Conservation (phyloP, 768 basidiomycete genomes). For the Chlorophyllum brunneum region DNA sequence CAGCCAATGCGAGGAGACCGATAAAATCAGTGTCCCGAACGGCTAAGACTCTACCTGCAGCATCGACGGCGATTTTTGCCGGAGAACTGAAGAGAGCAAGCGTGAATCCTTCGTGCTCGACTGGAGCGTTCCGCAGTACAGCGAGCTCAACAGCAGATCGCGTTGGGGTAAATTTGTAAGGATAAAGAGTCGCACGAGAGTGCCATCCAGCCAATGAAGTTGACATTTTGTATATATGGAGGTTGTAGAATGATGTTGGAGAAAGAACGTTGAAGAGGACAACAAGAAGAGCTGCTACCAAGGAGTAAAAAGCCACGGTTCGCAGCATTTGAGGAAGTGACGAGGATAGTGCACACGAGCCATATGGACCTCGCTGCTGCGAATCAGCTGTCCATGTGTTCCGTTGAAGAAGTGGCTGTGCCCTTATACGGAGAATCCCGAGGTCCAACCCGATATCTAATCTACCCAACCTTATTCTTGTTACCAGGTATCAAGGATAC, state of each 20-base stretch:
- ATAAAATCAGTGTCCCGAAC: slow-evolving; percentile 23
- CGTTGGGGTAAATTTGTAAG: slow-evolving; percentile 22
- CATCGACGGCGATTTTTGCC: slow-evolving; percentile 24
- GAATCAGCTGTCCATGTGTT: too few species aligned
- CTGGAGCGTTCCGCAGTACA: slow-evolving; percentile 29
- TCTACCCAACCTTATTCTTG: too few species aligned
- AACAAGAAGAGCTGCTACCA: neutral
- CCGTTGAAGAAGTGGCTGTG: too few species aligned
- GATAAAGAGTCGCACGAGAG: slow-evolving; percentile 23
- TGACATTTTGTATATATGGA: slow-evolving; percentile 9
- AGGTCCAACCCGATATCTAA: too few species aligned
- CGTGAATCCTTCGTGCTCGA: slow-evolving; percentile 32
- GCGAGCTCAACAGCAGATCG: slow-evolving; percentile 24
- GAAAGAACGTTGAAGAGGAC: neutral
- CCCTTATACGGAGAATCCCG: too few species aligned
- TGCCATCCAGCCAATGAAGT: slow-evolving; percentile 27
- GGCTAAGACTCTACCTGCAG: slow-evolving; percentile 24
- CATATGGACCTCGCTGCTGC: neutral
- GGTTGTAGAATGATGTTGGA: neutral
- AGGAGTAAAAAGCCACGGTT: neutral
- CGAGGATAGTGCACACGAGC: neutral
- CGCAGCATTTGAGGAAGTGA: neutral
- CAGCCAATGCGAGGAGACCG: slow-evolving; percentile 24
- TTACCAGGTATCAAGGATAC: too few species aligned
- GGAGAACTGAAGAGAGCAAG: slow-evolving; percentile 28